phyloP scores from a whole-genome alignment of 2,329 filamentous ascomycete species.

The Sarocladiaceae sp. region DNA sequence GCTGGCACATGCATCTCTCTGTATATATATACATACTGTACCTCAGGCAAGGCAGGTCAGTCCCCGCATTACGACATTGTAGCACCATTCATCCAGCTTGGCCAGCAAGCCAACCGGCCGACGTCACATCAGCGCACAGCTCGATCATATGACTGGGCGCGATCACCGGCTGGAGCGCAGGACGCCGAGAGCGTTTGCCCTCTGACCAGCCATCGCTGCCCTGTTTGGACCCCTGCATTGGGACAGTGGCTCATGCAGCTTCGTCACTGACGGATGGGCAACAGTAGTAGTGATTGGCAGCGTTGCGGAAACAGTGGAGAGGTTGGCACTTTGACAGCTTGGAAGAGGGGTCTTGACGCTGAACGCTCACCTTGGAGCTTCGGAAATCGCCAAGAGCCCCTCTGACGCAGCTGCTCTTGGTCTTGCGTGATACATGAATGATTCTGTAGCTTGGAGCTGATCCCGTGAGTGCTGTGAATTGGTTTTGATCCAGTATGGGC shows the following conservation, averaged over 20 bases:
- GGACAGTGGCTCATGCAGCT: too few species aligned
- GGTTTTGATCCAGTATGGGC: too few species aligned
- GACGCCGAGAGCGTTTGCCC: not conserved
- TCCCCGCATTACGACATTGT: conserved; percentile 5
- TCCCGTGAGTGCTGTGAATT: too few species aligned
- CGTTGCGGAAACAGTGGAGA: too few species aligned
- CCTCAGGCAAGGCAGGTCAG: not conserved
- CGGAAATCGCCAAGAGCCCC: not conserved
- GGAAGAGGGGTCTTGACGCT: not conserved
- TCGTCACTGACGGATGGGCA: too few species aligned
- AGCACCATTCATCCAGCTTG: not conserved
- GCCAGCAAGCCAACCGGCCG: not conserved
- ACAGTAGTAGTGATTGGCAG: too few species aligned
- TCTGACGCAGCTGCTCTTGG: not conserved
- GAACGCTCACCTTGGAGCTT: not conserved
- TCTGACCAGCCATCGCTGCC: conserved; percentile 1
- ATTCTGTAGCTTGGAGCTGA: too few species aligned
- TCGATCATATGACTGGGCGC: not conserved
- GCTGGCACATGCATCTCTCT: too few species aligned
- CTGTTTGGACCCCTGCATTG: conserved; percentile 6
- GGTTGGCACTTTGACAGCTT: conserved; percentile 2
- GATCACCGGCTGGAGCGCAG: not conserved
- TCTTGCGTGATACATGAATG: too few species aligned
- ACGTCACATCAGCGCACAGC: conserved; percentile 8
- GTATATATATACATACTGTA: too few species aligned